Conservation (phyloP, 495 filamentous ascomycete genomes). For the Aspergillus mulundensis region DNA sequence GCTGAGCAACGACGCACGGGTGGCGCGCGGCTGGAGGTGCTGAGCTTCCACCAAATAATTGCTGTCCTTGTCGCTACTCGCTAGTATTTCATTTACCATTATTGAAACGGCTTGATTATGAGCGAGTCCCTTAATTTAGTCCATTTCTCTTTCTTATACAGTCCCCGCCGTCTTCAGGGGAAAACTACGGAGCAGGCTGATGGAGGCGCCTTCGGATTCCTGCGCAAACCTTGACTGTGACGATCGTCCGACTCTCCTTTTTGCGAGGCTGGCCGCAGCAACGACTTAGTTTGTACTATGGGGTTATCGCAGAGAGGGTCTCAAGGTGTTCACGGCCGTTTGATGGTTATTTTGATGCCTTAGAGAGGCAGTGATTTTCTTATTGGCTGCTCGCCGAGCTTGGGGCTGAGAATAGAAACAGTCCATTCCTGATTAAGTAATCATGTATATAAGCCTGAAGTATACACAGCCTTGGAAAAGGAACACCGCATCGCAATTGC, state of each 20-base stretch:
- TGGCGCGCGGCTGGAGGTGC: neutral
- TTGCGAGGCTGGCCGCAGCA: no score
- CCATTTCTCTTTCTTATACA: neutral
- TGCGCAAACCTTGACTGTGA: neutral
- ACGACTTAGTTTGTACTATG: no score
- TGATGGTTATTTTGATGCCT: neutral
- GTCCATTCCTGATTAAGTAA: neutral
- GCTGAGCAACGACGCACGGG: conserved; percentile 8
- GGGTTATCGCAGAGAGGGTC: no score
- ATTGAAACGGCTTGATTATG: neutral
- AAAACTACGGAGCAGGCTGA: neutral
- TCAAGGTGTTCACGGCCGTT: neutral
- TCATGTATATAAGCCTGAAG: no score
- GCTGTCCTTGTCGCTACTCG: neutral
- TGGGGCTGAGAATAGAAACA: neutral
- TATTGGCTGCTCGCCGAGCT: neutral
- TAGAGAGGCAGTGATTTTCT: neutral
- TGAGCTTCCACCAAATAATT: conserved; percentile 1
- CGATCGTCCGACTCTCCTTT: neutral
- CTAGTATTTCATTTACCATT: neutral
- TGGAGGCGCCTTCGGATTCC: neutral
- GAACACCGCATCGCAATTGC: no score
- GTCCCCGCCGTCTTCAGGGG: neutral
- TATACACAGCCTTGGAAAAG: no score
- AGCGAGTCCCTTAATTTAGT: neutral